A percentile compares a stretch with the other conserved stretches of the same genome.
phyloP scores from a whole-genome alignment of 2,329 filamentous ascomycete species.

The Chalaropsis ovoidea region DNA sequence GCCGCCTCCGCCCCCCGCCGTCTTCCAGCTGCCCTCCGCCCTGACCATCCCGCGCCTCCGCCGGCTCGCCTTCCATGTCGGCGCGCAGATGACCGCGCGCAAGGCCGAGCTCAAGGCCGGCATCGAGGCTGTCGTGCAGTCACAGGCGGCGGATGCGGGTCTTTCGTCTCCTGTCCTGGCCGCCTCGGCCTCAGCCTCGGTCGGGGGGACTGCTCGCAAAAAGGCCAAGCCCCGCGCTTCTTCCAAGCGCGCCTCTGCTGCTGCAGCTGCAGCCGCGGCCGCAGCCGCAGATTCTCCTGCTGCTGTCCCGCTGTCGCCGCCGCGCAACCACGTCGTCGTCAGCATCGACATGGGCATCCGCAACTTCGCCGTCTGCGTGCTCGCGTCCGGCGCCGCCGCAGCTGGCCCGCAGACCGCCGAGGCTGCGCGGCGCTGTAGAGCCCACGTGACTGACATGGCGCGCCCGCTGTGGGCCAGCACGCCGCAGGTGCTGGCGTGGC shows the following conservation, averaged over 20 bases:
- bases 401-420: background rate
- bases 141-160: background rate
- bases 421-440: background rate
- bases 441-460: background rate
- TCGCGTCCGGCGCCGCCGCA: background rate
- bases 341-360: slow-evolving; percentile 24
- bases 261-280: background rate
- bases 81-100: slow-evolving; percentile 10
- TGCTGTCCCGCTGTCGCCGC: background rate
- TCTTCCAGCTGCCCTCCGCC: slow-evolving; percentile 7
- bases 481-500: slow-evolving; percentile 16
- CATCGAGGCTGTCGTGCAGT: slow-evolving; percentile 2
- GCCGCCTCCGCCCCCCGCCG: background rate
- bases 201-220: background rate
- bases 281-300: background rate
- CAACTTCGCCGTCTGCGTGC: slow-evolving; percentile 20
- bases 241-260: background rate
- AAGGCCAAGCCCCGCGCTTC: background rate
- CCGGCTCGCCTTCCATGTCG: slow-evolving; percentile 18
- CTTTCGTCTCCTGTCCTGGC: background rate
- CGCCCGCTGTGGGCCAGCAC: slow-evolving; percentile 17
- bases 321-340: background rate
- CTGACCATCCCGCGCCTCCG: slow-evolving; percentile 13
- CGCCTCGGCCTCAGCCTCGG: background rate
- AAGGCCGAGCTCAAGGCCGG: slow-evolving; percentile 10